phyloP scores from a whole-genome alignment of 2,329 filamentous ascomycete genomes.

The Aaosphaeria pasadenensis region DNA sequence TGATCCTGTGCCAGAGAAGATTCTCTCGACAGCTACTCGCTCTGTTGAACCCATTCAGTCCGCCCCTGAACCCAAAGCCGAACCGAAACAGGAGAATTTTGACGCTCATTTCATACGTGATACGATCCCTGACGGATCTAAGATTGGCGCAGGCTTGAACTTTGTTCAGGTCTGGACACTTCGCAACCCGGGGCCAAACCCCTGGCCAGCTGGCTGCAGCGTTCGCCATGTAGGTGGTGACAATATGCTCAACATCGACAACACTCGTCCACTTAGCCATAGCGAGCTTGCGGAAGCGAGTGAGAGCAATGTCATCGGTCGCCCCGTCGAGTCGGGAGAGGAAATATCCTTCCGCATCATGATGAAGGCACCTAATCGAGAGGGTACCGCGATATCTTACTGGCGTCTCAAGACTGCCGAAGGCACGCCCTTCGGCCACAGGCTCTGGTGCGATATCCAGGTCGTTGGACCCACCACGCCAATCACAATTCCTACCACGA shows the following conservation, averaged over 20 bases:
- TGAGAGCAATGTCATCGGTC: constrained; percentile 75
- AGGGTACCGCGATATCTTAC: constrained; percentile 85
- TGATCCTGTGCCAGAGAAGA: constrained; percentile 35
- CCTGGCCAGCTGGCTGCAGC: constrained; percentile 87
- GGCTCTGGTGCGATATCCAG: constrained; percentile 89
- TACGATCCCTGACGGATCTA: constrained; percentile 73
- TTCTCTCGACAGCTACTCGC: not conserved
- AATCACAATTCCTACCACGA: constrained; percentile 1
- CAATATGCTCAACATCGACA: constrained; percentile 91
- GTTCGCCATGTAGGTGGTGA: constrained; percentile 92
- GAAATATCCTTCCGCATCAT: constrained; percentile 77
- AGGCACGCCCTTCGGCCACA: constrained; percentile 83
- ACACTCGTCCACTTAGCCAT: constrained; percentile 73
- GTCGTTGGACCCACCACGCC: constrained; percentile 46
- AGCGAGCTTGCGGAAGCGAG: constrained; percentile 73
- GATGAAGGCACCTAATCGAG: constrained; percentile 74
- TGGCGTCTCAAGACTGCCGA: constrained; percentile 87
- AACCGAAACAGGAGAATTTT: constrained; percentile 35
- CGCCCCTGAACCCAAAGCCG: constrained; percentile 12
- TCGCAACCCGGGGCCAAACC: constrained; percentile 72
- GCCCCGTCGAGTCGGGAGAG: constrained; percentile 68
- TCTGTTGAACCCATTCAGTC: constrained; percentile 17
- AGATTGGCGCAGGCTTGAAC: constrained; percentile 64
- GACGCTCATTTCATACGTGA: constrained; percentile 75
- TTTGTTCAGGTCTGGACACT: constrained; percentile 93